Base-by-base conservation (phyloP, 192 early-diverging fungal genomes). In the Dissophora globulifera region DNA sequence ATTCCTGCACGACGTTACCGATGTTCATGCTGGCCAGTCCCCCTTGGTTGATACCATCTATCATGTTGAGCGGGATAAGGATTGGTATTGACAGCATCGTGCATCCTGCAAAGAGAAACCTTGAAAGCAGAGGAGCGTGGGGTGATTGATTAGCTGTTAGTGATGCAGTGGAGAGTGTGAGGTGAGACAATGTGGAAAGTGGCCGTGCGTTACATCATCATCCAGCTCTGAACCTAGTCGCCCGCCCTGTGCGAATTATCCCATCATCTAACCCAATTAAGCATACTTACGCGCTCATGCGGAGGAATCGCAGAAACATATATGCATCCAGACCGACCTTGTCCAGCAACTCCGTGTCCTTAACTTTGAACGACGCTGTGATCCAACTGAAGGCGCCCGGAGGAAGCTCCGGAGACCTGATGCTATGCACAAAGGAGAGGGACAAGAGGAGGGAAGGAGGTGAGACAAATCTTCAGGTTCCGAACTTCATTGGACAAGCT, bases 271-370 rank as follows among this genome's bases (percentile, higher is more conserved):
- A 46, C 23, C 29, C 55, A 1, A 23, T 16, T 19, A 12, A 26
- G 0, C 9, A 54, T 2, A 74, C 71, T 60, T 76, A 76, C 64
- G 68, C 66, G 50, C 87, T 85, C 48, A 88, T 80, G 20, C 89
- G 84, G 40, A 92, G 84, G 52, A 90, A 92, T 26, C 88, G 86
- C 43, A 97, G 62, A 59, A 91, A 87, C 84, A 94, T 92, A 67
- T 88, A 97, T 0, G 90, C 83, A 75, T 95, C 94, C 10, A 93
- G 80, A 0, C 92, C 90, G 5, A 84, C 84, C 10, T 79, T 82
- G 15, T 62, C 41, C 33, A 91, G 84, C 20, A 92, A 62, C 1
- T 84, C 80, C 9, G 72, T 79, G 40, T 92, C 88, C 10, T 81
- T 69, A 26, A 80, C 81, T 4, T 62, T 74, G n/a, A 92, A 69